Percentiles rank a stretch among this genome's conserved stretches.
These are phyloP conservation scores for Metschnikowia colocasiae DNA, from an alignment of 805 yeast genomes.

Conservation along the genomic window DNA sequence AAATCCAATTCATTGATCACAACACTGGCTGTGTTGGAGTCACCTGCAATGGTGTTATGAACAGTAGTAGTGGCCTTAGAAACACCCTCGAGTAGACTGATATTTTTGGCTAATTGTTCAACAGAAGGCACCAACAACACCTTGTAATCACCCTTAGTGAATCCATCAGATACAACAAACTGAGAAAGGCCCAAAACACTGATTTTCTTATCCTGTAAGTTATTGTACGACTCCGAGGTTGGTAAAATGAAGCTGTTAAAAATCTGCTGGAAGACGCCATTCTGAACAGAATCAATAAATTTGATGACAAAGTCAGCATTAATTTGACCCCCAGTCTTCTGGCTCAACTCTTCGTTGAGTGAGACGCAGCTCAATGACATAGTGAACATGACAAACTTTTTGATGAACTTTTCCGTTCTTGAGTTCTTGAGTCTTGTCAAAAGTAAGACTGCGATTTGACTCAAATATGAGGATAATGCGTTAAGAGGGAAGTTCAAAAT, in stretches of 20 bases:
- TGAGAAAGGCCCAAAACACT: slow-evolving; percentile 48
- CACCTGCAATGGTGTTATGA: slow-evolving; percentile 18
- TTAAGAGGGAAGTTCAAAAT: slow-evolving; percentile 52
- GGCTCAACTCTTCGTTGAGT: slow-evolving; percentile 20
- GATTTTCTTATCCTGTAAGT: slow-evolving; percentile 54
- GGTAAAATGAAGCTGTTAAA: slow-evolving; percentile 49
- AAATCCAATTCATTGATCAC: slow-evolving; percentile 48
- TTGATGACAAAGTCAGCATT: slow-evolving; percentile 49
- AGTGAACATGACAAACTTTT: slow-evolving; percentile 64
- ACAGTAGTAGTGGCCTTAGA: slow-evolving; percentile 17
- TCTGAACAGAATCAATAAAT: slow-evolving; percentile 72
- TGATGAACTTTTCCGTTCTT: slow-evolving; percentile 76
- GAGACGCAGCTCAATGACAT: slow-evolving; percentile 47
- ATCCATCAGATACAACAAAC: slow-evolving; percentile 30
- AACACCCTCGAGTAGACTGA: slow-evolving; percentile 29
- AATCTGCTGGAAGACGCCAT: slow-evolving; percentile 51
- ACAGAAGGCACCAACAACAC: slow-evolving; percentile 25
- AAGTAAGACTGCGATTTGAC: slow-evolving; percentile 71
- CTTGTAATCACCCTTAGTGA: slow-evolving; percentile 21
- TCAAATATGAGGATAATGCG: slow-evolving; percentile 50
- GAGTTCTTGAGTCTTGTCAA: slow-evolving; percentile 77
- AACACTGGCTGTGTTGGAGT: slow-evolving; percentile 21
- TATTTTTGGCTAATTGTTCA: slow-evolving; percentile 32
- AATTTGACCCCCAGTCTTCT: slow-evolving; percentile 35
- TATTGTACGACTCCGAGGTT: slow-evolving; percentile 45